A percentile compares a stretch with the other conserved stretches of the same genome.
These are phyloP conservation scores for Bipolaris sorokiniana DNA, from an alignment of 2,329 filamentous ascomycete genomes.

Conservation along the genomic window DNA sequence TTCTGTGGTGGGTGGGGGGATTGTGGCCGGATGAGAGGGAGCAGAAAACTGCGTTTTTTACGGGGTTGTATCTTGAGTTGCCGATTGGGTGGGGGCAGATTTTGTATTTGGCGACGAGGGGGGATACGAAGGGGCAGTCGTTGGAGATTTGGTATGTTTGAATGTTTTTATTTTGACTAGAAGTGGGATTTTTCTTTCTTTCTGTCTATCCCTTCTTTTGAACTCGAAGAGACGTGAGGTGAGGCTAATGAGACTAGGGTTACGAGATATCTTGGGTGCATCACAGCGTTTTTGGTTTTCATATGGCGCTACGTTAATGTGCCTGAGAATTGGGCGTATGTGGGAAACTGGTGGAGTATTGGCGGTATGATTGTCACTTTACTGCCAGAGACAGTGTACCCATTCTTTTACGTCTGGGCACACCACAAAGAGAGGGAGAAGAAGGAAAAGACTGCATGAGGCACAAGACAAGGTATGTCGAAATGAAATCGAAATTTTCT, in stretches of 20 bases:
- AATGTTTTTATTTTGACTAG: too few relatives aligned
- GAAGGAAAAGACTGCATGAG: constrained; percentile 15
- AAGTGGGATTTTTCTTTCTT: too few relatives aligned
- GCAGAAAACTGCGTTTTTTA: constrained; percentile 52
- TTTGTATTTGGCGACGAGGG: constrained; percentile 35
- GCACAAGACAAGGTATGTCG: background rate
- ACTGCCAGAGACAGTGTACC: constrained; percentile 49
- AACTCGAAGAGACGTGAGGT: background rate
- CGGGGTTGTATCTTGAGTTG: constrained; percentile 46
- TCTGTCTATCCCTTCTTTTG: background rate
- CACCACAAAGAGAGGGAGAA: constrained; percentile 29
- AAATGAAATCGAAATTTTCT: too few relatives aligned
- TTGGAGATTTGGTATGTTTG: constrained; percentile 49
- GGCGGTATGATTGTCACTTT: constrained; percentile 46
- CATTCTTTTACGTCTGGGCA: constrained; percentile 49
- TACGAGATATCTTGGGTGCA: constrained; percentile 49
- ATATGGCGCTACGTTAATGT: constrained; percentile 50
- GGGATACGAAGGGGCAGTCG: constrained; percentile 48
- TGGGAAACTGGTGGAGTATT: constrained; percentile 44
- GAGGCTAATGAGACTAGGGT: constrained; percentile 33
- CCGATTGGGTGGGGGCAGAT: constrained; percentile 50
- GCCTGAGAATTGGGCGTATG: constrained; percentile 50
- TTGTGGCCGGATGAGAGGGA: constrained; percentile 49
- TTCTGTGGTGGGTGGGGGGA: constrained; percentile 36
- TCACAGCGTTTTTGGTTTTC: constrained; percentile 49